These are phyloP conservation scores for Podaxis sp. DNA, from an alignment of 768 basidiomycete species.

Conservation along the genomic window DNA sequence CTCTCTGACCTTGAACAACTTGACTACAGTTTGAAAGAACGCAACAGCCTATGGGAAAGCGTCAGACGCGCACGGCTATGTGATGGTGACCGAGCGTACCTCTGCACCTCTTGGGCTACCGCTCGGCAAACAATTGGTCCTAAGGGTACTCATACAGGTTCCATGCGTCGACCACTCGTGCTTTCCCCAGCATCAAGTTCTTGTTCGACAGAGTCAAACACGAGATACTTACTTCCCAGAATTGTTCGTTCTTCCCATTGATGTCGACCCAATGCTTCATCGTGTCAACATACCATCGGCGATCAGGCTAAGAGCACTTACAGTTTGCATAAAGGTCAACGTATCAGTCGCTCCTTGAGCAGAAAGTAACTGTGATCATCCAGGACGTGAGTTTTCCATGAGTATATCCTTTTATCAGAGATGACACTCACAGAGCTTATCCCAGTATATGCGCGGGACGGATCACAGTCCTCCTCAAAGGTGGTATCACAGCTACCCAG, in stretches of 20 bases:
- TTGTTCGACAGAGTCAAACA: background rate
- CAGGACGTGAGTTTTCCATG: background rate
- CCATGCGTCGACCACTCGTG: constrained; percentile 77
- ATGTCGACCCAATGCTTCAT: constrained; percentile 61
- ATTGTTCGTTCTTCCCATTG: constrained; percentile 55
- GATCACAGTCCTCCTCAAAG: constrained; percentile 35
- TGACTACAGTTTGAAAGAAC: constrained; percentile 61
- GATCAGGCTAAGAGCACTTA: constrained; percentile 16
- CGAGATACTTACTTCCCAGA: constrained; percentile 59
- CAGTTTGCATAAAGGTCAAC: constrained; percentile 55
- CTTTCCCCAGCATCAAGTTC: constrained; percentile 25
- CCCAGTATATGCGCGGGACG: constrained; percentile 35
- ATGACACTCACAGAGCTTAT: constrained; percentile 27
- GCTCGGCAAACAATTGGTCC: constrained; percentile 55
- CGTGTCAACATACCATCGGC: background rate
- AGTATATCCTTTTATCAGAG: constrained; percentile 11
- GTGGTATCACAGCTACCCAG: constrained; percentile 52
- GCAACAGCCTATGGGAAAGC: constrained; percentile 54
- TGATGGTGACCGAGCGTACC: constrained; percentile 28
- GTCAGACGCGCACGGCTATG: background rate
- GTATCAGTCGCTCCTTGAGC: constrained; percentile 60
- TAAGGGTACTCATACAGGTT: constrained; percentile 61
- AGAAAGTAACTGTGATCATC: constrained; percentile 48
- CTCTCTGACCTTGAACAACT: constrained; percentile 49
- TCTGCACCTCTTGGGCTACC: constrained; percentile 63